phyloP scores from a whole-genome alignment of 257 asterid genomes.

The Anisodus acutangulus region DNA sequence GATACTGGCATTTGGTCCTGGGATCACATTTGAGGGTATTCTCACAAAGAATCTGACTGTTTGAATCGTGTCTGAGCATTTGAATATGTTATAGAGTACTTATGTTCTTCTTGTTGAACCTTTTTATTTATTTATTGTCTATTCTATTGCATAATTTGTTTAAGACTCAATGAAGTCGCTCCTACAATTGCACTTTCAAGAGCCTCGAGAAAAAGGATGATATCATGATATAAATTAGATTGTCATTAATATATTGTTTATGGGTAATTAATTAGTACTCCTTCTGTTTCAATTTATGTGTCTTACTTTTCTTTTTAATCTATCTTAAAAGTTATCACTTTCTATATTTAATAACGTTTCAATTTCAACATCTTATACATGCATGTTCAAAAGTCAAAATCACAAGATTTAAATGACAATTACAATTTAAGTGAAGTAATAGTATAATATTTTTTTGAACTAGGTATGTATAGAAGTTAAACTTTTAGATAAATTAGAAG shows the following conservation, averaged over 20 bases:
- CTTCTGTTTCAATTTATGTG: no score
- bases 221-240: neutral
- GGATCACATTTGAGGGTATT: conserved; percentile 94
- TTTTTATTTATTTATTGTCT: neutral
- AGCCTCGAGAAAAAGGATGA: neutral
- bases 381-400: neutral
- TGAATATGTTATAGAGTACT: neutral
- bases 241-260: neutral
- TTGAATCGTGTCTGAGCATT: neutral
- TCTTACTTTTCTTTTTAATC: no score
- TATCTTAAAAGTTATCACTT: no score
- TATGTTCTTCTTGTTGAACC: neutral
- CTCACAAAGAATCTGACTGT: conserved; percentile 66
- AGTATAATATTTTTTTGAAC: neutral
- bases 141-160: neutral
- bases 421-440: neutral
- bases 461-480: neutral
- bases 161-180: neutral
- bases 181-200: neutral
- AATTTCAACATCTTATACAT: neutral
- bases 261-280: neutral
- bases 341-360: neutral
- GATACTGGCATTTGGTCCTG: conserved; percentile 93
- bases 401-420: neutral
- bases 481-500: neutral